A percentile compares a stretch with the other conserved stretches of the same genome.
These are phyloP conservation scores for Bruguiera parviflora DNA, from an alignment of 345 rosid genomes.

Conservation along the genomic window DNA sequence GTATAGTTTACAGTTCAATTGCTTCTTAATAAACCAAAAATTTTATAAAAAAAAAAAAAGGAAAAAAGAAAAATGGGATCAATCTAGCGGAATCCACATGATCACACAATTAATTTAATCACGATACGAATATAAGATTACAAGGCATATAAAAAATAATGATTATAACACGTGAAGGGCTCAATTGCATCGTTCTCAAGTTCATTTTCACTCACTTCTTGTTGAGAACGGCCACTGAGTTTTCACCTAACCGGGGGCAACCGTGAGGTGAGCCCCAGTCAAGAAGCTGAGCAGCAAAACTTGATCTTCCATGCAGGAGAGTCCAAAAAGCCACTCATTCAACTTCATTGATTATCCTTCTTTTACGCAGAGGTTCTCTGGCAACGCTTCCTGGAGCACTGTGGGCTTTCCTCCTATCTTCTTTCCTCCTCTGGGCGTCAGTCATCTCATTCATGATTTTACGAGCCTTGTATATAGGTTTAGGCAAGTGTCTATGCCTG, in stretches of 20 bases:
- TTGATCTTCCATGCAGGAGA: background rate
- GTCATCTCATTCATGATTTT: slow-evolving; percentile 39
- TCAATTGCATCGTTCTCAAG: no score
- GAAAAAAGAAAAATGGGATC: no score
- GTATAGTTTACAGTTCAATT: no score
- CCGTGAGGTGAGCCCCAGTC: background rate
- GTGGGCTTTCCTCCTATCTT: slow-evolving; percentile 77
- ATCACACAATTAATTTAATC: no score
- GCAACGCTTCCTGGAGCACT: slow-evolving; percentile 75
- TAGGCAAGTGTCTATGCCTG: slow-evolving; percentile 95
- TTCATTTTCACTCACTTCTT: background rate
- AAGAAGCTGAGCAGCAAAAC: background rate
- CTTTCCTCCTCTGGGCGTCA: slow-evolving; percentile 74
- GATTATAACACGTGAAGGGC: background rate
- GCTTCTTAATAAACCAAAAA: no score
- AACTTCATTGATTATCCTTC: slow-evolving; percentile 73
- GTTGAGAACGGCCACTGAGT: background rate
- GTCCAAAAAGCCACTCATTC: slow-evolving; percentile 38
- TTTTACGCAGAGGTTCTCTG: slow-evolving; percentile 51
- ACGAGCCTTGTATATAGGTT: slow-evolving; percentile 71
- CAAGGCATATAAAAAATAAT: background rate
- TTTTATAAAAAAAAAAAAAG: no score
- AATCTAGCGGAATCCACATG: no score
- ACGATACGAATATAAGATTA: background rate
- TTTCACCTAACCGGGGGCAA: background rate